Evolutionary conservation across 345 rosid genomes (phyloP), one percentile per base, ranked within the genome.

Genomic region (Erodium maritimum): DNA sequence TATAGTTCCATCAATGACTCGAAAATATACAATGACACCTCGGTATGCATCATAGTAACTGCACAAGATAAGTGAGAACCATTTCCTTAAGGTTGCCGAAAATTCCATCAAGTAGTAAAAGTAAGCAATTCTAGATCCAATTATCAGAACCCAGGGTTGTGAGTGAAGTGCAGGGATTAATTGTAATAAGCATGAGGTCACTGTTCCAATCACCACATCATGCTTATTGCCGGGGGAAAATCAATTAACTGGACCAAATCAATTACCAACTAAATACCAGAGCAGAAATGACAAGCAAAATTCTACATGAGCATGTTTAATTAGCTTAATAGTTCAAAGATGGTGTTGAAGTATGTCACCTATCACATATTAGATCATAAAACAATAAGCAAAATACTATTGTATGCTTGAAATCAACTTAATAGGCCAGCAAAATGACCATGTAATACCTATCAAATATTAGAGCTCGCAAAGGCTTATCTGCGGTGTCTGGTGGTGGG

Each of bases 31-130:
- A 64, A 93, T 79, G 62, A 93, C 99, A 71, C 99, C 99, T 13
- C 99, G 95, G 66, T 93, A 93, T 55, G 95, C 88, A 85, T 93
- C 99, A 61, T 91, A 91, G 68, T 91, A 91, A 74, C 96, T 91
- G 90, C 69, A 66, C 25, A 60, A 68, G 37, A 62, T 60, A 29
- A 10, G 48, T 0, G 14, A 16, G 14, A 42, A 42, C 17, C 17
- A 12, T 37, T 37, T 37, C 46, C 14, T 6, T 37, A 11, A 37
- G 46, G 14, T 37, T 5, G 46, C 1, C 14, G 13, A 37, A 37
- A 37, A 11, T 11, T 6, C 46, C 46, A 37, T 37, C 14, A 3
- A 10, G 17, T 42, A 42, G 17, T 42, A 42, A 42, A 10, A 10
- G 17, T 42, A 42, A 42, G 8, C 14, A 42, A 42, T 42, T 11